Percentiles rank a stretch among this genome's conserved stretches.
phyloP scores from a whole-genome alignment of 345 rosid genomes.

The Sisymbrium irio region DNA sequence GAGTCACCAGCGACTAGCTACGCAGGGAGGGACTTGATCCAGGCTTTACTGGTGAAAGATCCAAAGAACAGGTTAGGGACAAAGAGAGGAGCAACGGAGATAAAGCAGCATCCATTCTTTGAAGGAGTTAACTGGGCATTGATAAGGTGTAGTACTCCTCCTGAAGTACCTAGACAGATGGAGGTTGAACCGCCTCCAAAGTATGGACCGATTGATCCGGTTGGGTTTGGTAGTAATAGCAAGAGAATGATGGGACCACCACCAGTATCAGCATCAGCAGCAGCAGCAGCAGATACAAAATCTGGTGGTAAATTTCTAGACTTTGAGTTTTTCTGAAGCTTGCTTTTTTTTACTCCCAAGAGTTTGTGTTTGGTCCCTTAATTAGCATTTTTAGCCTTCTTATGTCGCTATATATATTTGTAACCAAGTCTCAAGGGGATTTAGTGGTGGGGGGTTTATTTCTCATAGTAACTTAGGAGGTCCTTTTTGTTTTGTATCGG shows the following conservation, averaged over 20 bases:
- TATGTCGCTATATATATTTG: neutral
- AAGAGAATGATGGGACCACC: slow-evolving; percentile 52
- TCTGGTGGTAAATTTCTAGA: slow-evolving; percentile 91
- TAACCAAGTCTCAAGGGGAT: slow-evolving; percentile 4
- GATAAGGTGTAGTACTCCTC: slow-evolving; percentile 94
- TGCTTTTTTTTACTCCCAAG: neutral
- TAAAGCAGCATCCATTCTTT: slow-evolving; percentile 93
- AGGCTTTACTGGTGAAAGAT: slow-evolving; percentile 84
- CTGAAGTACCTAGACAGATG: slow-evolving; percentile 83
- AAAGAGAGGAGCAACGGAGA: slow-evolving; percentile 97
- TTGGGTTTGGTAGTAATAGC: slow-evolving; percentile 68
- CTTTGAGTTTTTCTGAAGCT: slow-evolving; percentile 84
- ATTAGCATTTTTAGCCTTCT: slow-evolving; percentile 24
- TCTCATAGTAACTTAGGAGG: slow-evolving; percentile 12
- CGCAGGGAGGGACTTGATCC: slow-evolving; percentile 82
- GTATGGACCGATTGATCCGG: slow-evolving; percentile 57
- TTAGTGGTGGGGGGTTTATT: neutral
- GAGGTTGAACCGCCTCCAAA: slow-evolving; percentile 68
- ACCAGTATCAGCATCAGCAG: slow-evolving; percentile 22
- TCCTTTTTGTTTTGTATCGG: slow-evolving; percentile 5
- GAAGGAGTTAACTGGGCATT: slow-evolving; percentile 99
- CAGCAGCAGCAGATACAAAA: slow-evolving; percentile 45
- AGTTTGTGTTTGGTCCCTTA: slow-evolving; percentile 25
- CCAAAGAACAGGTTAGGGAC: slow-evolving; percentile 91
- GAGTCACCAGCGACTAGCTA: slow-evolving; percentile 86